phyloP scores from a whole-genome alignment of 2,329 filamentous ascomycete genomes.

The Alternaria tenuissima region DNA sequence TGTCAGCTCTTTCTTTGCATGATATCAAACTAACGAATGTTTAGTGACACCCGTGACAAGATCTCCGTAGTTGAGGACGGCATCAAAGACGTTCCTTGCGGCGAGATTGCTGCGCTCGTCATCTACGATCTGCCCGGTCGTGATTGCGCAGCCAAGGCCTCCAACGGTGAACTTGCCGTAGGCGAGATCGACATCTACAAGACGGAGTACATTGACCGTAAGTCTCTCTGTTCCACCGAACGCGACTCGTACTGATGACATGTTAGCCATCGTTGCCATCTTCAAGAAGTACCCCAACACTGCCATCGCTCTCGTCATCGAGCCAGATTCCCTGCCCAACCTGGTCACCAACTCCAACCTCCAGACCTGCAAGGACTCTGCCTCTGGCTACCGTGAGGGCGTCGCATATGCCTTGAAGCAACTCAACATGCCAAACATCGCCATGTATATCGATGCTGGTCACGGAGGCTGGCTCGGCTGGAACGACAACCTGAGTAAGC shows the following conservation, averaged over 20 bases:
- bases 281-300: conserved; percentile 63
- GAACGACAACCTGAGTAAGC: conserved; percentile 63
- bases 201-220: conserved; percentile 61
- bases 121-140: conserved; percentile 72
- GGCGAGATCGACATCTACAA: conserved; percentile 62
- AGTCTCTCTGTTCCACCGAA: conserved; percentile 10
- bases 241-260: conserved; percentile 2
- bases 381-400: conserved; percentile 65
- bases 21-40: conserved; percentile 24
- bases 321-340: conserved; percentile 71
- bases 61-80: conserved; percentile 59
- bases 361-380: conserved; percentile 64
- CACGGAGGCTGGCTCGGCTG: conserved; percentile 73
- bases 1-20: background rate
- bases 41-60: conserved; percentile 59
- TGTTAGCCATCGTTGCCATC: conserved; percentile 59
- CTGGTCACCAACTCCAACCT: conserved; percentile 68
- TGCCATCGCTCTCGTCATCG: conserved; percentile 56
- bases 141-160: conserved; percentile 71
- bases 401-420: conserved; percentile 66
- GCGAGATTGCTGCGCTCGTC: conserved; percentile 63
- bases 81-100: conserved; percentile 61
- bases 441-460: conserved; percentile 71
- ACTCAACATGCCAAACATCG: conserved; percentile 69
- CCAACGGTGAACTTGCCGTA: conserved; percentile 70